phyloP scores from a whole-genome alignment of 768 basidiomycete species.

The Agrocybe pediades region DNA sequence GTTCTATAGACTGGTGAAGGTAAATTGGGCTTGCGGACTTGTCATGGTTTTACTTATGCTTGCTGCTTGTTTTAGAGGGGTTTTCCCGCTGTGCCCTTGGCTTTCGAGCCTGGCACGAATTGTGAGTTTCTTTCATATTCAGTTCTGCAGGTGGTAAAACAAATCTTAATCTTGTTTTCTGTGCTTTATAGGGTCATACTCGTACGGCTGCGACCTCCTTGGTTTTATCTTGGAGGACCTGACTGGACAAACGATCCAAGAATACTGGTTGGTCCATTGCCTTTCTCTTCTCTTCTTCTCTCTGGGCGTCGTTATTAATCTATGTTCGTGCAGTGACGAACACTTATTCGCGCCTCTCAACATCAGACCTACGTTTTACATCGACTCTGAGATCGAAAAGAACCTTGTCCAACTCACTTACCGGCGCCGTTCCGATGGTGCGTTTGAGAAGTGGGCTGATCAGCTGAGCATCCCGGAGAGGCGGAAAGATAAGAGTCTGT shows the following conservation, averaged over 20 bases:
- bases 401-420: slow-evolving; percentile 23
- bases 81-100: slow-evolving; percentile 25
- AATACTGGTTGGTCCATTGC: slow-evolving; percentile 27
- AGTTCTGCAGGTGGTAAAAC: neutral
- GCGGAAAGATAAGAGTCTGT: slow-evolving; percentile 25
- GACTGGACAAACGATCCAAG: slow-evolving; percentile 25
- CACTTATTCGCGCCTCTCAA: slow-evolving; percentile 32
- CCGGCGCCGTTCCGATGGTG: slow-evolving; percentile 20
- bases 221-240: slow-evolving; percentile 28
- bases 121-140: slow-evolving; percentile 16
- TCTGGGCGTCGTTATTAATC: neutral
- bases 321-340: slow-evolving; percentile 24
- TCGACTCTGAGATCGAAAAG: slow-evolving; percentile 24
- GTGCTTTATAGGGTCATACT: slow-evolving; percentile 27
- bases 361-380: slow-evolving; percentile 29
- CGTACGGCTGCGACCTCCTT: slow-evolving; percentile 26
- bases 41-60: neutral
- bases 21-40: neutral
- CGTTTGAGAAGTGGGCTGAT: slow-evolving; percentile 18
- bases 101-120: slow-evolving; percentile 33
- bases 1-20: slow-evolving; percentile 22
- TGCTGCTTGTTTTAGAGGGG: slow-evolving; percentile 16
- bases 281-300: neutral
- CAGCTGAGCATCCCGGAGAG: slow-evolving; percentile 24
- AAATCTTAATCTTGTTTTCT: neutral